phyloP scores from a whole-genome alignment of 257 asterid species.

The Primulina eburnea region DNA sequence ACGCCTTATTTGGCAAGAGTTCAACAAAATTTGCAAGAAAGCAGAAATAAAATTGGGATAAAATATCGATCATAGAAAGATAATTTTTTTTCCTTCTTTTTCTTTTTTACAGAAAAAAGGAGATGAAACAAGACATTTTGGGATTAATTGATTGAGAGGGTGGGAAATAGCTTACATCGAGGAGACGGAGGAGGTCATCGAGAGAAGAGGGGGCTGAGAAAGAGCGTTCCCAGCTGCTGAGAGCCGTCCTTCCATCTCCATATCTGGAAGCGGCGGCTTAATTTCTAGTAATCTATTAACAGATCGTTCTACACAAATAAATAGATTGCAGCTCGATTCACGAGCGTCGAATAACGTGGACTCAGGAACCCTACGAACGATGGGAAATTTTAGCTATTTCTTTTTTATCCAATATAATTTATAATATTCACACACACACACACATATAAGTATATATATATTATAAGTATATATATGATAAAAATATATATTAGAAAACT shows the following conservation, averaged over 20 bases:
- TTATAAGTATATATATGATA: too few species aligned
- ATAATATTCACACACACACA: too few species aligned
- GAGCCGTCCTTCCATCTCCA: conserved; percentile 56
- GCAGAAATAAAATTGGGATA: too few species aligned
- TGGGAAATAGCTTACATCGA: conserved; percentile 56
- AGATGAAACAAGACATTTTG: not conserved
- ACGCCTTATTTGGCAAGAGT: not conserved
- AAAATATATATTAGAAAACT: too few species aligned
- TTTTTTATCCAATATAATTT: too few species aligned
- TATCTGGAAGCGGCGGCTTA: not conserved
- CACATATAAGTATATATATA: too few species aligned
- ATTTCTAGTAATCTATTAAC: not conserved
- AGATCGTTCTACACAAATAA: too few species aligned
- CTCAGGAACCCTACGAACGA: not conserved
- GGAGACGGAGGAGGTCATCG: conserved; percentile 66
- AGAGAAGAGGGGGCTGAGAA: conserved; percentile 54
- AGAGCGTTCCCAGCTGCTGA: conserved; percentile 65
- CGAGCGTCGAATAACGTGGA: not conserved
- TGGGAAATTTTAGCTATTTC: not conserved
- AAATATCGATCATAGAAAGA: not conserved
- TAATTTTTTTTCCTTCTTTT: not conserved
- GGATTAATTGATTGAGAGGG: not conserved
- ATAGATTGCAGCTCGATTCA: not conserved
- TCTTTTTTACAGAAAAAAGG: not conserved
- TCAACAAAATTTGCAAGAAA: not conserved